Evolutionary conservation across 441 rosid species (phyloP).

Genomic region (Erodium chrysanthum): DNA sequence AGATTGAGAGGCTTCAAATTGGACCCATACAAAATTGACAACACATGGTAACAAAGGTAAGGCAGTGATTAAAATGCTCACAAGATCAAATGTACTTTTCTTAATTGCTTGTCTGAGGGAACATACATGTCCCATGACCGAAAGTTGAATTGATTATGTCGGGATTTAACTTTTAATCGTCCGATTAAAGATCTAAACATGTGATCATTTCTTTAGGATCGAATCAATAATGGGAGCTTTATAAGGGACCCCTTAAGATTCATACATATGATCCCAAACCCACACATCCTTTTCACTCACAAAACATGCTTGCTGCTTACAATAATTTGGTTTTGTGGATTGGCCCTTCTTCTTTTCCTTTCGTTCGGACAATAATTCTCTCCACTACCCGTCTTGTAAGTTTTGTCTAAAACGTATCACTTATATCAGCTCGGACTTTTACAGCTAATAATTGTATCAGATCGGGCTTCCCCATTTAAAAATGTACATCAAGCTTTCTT

Average conservation of each 20-base stretch:
- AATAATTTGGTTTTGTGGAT: background rate
- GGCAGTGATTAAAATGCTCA: background rate
- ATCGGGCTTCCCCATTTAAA: no score
- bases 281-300: background rate
- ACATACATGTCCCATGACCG: background rate
- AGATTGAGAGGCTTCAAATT: no score
- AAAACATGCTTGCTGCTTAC: background rate
- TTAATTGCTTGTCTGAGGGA: background rate
- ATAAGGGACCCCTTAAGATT: background rate
- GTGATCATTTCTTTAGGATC: no score
- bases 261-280: background rate
- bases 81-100: background rate
- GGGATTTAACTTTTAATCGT: no score
- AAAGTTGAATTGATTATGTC: no score
- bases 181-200: no score
- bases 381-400: no score
- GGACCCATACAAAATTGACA: background rate
- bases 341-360: conserved; percentile 20
- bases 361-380: background rate
- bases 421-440: no score
- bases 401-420: no score
- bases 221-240: background rate
- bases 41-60: background rate
- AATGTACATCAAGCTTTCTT: no score
- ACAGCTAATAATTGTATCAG: no score